Evolutionary conservation across 192 early-diverging fungal species (phyloP), one percentile per base, ranked within the genome.

Genomic region (Funneliformis geosporum): DNA sequence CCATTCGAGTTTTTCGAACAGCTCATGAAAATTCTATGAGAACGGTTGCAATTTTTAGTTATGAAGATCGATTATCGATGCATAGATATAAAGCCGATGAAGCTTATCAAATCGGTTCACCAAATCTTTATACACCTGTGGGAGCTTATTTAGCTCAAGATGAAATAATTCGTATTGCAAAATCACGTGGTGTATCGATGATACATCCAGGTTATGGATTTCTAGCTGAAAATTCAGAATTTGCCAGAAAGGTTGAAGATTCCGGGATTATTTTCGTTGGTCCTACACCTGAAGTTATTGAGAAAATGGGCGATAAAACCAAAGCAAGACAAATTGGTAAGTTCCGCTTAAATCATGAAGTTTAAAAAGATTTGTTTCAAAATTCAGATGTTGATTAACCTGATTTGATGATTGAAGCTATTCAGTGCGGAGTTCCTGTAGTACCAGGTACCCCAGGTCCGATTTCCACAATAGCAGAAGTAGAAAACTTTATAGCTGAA

Each of bases 181-280:
- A 93, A 71, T 81, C 88, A 76, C 91, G 91, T 65, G 89, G 91
- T 81, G 94, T 94, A 74, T 91, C 89, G 77, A 95, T 92, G 83
- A 95, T 99, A 84, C 97, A 98, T 79, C 97, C 96, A 38, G 96
- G 96, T 66, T 99, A 99, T 84, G 97, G 97, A 43, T 98, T 99
- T 88, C 86, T 99, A 50, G 92, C 93, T 42, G 97, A 99, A 85
- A 98, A 99, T 82, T 88, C 96, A 21, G 87, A 87, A 69, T 99
- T 99, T 87, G 96, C 96, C 9, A 88, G 91, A 82, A 95, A 94
- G 83, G 94, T 96, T 46, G 92, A 93, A 75, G 93, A 86, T 4
- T 95, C 95, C 16, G 96, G 96, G 47, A 94, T 99, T 76, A 92
- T 94, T 59, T 99, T 96, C 84, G 92, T 95, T 42, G 97, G 97